Evolutionary conservation across 768 basidiomycete species (phyloP).

Genomic region (Boletus reticulatus): DNA sequence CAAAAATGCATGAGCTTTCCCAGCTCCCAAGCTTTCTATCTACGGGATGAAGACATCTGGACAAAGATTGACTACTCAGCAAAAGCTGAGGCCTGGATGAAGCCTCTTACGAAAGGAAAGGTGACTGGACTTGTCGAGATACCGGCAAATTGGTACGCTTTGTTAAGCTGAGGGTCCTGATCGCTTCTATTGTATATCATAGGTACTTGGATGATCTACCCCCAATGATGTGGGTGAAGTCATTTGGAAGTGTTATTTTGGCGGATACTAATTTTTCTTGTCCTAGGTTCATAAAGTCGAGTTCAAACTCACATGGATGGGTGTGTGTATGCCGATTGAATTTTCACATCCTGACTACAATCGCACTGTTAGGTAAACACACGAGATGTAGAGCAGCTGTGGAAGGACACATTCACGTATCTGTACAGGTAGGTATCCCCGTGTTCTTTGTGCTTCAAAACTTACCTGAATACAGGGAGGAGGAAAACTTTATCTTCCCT

Average conservation of each 20-base stretch:
- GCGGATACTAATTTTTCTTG: background rate
- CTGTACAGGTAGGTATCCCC: conserved; percentile 46
- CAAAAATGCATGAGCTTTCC: background rate
- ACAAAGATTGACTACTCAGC: conserved; percentile 66
- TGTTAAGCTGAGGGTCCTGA: background rate
- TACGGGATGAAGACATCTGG: conserved; percentile 69
- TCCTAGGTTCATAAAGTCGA: conserved; percentile 65
- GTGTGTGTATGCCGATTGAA: conserved; percentile 30
- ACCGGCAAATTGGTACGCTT: conserved; percentile 63
- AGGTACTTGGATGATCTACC: conserved; percentile 74
- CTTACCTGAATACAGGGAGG: conserved; percentile 38
- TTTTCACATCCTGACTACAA: background rate
- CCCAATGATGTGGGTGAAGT: conserved; percentile 57
- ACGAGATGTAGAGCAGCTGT: conserved; percentile 64
- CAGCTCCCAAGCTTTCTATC: conserved; percentile 63
- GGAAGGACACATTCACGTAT: conserved; percentile 75
- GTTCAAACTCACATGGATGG: conserved; percentile 71
- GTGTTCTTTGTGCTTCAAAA: background rate
- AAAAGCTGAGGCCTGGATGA: conserved; percentile 69
- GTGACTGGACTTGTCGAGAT: conserved; percentile 62
- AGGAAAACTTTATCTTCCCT: conserved; percentile 68
- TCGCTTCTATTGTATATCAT: background rate
- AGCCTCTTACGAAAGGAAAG: conserved; percentile 62
- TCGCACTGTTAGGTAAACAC: conserved; percentile 50
- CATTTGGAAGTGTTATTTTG: background rate